Evolutionary conservation across 768 basidiomycete species (phyloP).

Genomic region (Lepiota brunneoincarnata): DNA sequence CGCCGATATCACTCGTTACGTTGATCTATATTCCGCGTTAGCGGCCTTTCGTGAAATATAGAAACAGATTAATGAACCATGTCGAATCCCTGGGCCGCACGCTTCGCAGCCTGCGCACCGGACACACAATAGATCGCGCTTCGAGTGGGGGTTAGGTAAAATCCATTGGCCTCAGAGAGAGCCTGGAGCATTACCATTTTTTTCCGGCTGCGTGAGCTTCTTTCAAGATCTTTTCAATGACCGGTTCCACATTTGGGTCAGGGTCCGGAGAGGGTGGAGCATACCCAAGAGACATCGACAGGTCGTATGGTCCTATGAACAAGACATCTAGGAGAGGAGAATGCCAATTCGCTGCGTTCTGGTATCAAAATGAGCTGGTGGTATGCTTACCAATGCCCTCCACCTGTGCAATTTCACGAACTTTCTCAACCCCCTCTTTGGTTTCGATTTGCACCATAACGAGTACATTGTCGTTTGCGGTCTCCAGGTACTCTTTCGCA

Average conservation of each 20-base stretch:
- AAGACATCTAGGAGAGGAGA: constrained; percentile 33
- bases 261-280: constrained; percentile 62
- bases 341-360: constrained; percentile 18
- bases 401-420: constrained; percentile 56
- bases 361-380: not conserved
- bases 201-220: constrained; percentile 52
- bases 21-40: constrained; percentile 40
- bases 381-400: constrained; percentile 53
- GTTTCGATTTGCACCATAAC: constrained; percentile 72
- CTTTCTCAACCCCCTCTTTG: constrained; percentile 53
- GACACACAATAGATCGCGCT: constrained; percentile 27
- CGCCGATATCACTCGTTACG: constrained; percentile 41
- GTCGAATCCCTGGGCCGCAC: constrained; percentile 27
- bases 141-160: not conserved
- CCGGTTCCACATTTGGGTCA: constrained; percentile 58
- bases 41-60: not conserved
- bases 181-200: constrained; percentile 52
- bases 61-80: constrained; percentile 18
- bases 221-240: constrained; percentile 52
- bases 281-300: constrained; percentile 61
- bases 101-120: constrained; percentile 22
- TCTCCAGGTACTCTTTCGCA: constrained; percentile 45
- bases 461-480: constrained; percentile 53
- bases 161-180: not conserved
- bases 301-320: constrained; percentile 68